Conservation (phyloP, 192 early-diverging fungal genomes). For the Umbelopsis sp. region DNA sequence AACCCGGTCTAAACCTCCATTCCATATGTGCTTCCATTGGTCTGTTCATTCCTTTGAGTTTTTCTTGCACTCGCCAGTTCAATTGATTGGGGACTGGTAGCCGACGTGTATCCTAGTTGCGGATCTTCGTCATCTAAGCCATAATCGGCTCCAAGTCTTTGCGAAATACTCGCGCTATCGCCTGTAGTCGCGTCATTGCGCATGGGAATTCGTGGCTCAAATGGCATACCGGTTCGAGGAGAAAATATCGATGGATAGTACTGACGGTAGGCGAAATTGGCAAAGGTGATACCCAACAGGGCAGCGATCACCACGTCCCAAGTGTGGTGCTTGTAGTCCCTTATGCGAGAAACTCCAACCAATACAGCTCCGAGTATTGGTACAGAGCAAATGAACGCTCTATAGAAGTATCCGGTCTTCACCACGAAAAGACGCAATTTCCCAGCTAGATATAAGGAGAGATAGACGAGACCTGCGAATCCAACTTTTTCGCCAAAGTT, state of each 20-base stretch:
- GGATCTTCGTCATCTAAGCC: not conserved
- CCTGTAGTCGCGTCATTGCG: not conserved
- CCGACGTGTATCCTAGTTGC: slow-evolving; percentile 1
- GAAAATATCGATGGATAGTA: slow-evolving; percentile 59
- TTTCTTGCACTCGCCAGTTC: not conserved
- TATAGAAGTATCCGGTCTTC: slow-evolving; percentile 2
- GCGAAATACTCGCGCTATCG: slow-evolving; percentile 3
- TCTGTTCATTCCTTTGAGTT: no score
- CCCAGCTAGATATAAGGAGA: slow-evolving; percentile 73
- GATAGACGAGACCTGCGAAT: slow-evolving; percentile 74
- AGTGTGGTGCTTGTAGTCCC: slow-evolving; percentile 84
- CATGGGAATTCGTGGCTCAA: not conserved
- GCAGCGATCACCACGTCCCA: slow-evolving; percentile 72
- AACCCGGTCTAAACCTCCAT: no score
- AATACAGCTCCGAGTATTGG: slow-evolving; percentile 47
- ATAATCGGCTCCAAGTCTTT: slow-evolving; percentile 2
- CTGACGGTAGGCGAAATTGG: slow-evolving; percentile 67
- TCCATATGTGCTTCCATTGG: no score
- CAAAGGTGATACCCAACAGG: slow-evolving; percentile 60
- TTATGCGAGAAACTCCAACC: slow-evolving; percentile 66
- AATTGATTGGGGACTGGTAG: not conserved
- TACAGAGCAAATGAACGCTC: not conserved
- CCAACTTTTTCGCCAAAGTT: slow-evolving; percentile 43
- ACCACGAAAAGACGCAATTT: slow-evolving; percentile 72
- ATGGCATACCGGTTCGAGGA: not conserved